Conservation (phyloP, 495 filamentous ascomycete genomes). For the Zalerion maritima region DNA sequence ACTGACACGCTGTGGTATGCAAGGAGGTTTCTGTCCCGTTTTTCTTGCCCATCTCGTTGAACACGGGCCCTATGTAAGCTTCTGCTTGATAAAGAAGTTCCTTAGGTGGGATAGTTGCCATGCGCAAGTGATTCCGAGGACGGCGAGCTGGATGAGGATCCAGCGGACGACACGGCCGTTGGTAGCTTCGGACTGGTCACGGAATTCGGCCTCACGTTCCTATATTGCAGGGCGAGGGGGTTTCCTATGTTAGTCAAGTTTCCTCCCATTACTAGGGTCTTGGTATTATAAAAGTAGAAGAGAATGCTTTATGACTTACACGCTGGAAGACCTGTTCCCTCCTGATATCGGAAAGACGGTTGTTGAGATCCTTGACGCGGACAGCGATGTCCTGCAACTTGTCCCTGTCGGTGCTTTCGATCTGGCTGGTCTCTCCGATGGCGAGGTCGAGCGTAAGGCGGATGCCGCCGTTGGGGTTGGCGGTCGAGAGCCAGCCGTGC, state of each 20-base stretch:
- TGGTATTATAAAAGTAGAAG: no score
- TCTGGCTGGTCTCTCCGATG: constrained; percentile 88
- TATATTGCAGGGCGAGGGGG: constrained; percentile 18
- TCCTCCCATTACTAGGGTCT: no score
- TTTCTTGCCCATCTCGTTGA: no score
- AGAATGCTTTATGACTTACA: constrained; percentile 38
- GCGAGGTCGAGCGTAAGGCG: constrained; percentile 78
- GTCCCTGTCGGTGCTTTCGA: constrained; percentile 85
- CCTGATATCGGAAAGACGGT: constrained; percentile 73
- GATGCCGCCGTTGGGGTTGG: constrained; percentile 53
- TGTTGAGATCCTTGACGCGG: constrained; percentile 81
- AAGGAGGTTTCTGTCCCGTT: no score
- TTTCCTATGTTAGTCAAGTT: neutral
- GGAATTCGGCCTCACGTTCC: constrained; percentile 97
- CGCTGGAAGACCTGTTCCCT: constrained; percentile 93
- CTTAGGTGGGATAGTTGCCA: constrained; percentile 94
- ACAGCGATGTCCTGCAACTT: constrained; percentile 86
- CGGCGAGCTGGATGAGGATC: constrained; percentile 76
- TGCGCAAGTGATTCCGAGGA: constrained; percentile 84
- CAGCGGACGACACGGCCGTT: constrained; percentile 89
- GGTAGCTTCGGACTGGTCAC: constrained; percentile 88
- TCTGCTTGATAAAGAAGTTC: constrained; percentile 99
- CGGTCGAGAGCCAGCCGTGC: constrained; percentile 54
- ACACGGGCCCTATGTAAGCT: constrained; percentile 58
- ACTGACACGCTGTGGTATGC: no score